Evolutionary conservation across 352 stramenopile species (phyloP).

Genomic region (Phytophthora europaea): DNA sequence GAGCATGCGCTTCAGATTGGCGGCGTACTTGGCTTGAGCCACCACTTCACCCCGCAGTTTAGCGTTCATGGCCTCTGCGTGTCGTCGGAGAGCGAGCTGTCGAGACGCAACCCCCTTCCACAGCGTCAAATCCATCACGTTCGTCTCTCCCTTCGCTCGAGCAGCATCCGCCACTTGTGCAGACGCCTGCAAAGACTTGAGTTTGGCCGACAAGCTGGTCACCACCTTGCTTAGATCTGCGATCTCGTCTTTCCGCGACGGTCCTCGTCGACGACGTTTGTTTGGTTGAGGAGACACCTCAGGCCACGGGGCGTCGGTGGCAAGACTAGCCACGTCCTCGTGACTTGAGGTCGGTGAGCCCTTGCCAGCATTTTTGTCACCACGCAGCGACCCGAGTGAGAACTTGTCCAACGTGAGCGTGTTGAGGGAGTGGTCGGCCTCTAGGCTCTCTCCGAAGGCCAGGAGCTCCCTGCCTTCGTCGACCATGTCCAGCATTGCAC

Average conservation of each 20-base stretch:
- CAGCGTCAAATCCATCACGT: not conserved
- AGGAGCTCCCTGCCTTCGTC: slow-evolving; percentile 2
- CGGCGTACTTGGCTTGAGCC: slow-evolving; percentile 10
- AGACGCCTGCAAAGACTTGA: slow-evolving; percentile 1
- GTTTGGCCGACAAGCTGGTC: not conserved
- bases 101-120: slow-evolving; percentile 23
- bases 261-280: slow-evolving; percentile 9
- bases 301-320: slow-evolving; percentile 10
- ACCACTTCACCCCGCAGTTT: slow-evolving; percentile 10
- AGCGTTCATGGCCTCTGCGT: slow-evolving; percentile 9
- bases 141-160: not conserved
- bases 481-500: slow-evolving; percentile 9
- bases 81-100: slow-evolving; percentile 11
- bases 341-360: not conserved
- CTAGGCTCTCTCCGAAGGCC: not conserved
- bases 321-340: not conserved
- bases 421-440: slow-evolving; percentile 13
- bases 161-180: not conserved
- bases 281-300: not conserved
- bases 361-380: not conserved
- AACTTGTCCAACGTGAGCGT: not conserved
- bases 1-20: slow-evolving; percentile 36
- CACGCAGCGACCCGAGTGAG: too few species aligned
- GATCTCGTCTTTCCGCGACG: slow-evolving; percentile 29
- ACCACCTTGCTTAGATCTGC: slow-evolving; percentile 5